phyloP scores from a whole-genome alignment of 2,329 filamentous ascomycete species.

The Penicillium sp. region DNA sequence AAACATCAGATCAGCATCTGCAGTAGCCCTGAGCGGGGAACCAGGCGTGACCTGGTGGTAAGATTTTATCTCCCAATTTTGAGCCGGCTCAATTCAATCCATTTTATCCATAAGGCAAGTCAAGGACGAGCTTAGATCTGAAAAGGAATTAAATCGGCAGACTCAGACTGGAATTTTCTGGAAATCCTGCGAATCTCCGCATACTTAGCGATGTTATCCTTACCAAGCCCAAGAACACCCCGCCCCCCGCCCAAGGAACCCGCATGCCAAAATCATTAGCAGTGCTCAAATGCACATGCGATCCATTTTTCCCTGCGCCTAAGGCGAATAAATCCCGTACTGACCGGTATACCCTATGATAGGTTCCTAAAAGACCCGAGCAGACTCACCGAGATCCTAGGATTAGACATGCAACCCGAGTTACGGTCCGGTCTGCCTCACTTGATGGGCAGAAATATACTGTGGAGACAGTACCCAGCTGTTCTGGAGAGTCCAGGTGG shows the following conservation, averaged over 20 bases:
- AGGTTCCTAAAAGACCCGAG: slow-evolving; percentile 30
- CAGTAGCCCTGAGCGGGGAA: neutral
- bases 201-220: neutral
- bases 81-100: neutral
- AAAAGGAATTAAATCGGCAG: neutral
- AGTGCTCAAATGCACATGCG: slow-evolving; percentile 5
- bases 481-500: slow-evolving; percentile 8
- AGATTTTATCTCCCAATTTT: neutral
- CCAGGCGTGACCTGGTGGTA: neutral
- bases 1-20: neutral
- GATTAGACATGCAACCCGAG: slow-evolving; percentile 7
- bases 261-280: neutral
- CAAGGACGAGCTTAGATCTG: neutral
- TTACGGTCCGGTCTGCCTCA: slow-evolving; percentile 18
- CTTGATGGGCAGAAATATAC: slow-evolving; percentile 18
- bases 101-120: neutral
- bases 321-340: too few species aligned
- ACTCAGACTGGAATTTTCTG: neutral
- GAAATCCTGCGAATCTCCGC: neutral
- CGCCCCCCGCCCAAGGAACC: slow-evolving; percentile 1
- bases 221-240: neutral
- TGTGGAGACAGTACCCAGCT: slow-evolving; percentile 24
- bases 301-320: neutral
- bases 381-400: slow-evolving; percentile 21
- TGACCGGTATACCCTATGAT: slow-evolving; percentile 12